A percentile compares a stretch with the other conserved stretches of the same genome.
Evolutionary conservation across 2,329 filamentous ascomycete genomes (phyloP).

Genomic region (Exophiala oligosperma): DNA sequence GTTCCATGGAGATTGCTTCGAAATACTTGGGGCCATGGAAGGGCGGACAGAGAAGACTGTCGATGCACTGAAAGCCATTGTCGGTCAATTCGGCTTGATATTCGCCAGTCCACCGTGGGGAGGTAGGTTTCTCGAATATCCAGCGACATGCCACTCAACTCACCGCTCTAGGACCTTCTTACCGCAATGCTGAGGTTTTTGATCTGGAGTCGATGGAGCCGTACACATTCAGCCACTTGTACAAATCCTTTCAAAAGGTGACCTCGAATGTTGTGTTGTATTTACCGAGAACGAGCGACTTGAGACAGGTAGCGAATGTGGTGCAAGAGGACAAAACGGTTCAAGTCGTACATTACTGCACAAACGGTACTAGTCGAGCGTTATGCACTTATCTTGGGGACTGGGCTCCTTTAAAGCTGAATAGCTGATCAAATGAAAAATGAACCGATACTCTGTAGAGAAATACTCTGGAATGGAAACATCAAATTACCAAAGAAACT

Average conservation of each 20-base stretch:
- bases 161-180: conserved; percentile 56
- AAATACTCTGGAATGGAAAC: too few species aligned
- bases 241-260: conserved; percentile 58
- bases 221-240: conserved; percentile 68
- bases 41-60: conserved; percentile 15
- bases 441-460: too few species aligned
- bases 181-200: conserved; percentile 69
- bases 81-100: conserved; percentile 56
- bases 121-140: conserved; percentile 44
- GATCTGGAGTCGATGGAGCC: conserved; percentile 85
- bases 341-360: conserved; percentile 85
- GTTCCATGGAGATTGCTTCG: conserved; percentile 84
- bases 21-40: conserved; percentile 56
- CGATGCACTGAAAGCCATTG: conserved; percentile 47
- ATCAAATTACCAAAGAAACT: too few species aligned
- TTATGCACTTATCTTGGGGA: conserved; percentile 60
- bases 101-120: conserved; percentile 76
- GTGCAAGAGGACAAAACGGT: conserved; percentile 56
- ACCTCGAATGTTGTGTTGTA: conserved; percentile 68
- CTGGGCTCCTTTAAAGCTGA: conserved; percentile 16
- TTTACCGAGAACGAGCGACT: conserved; percentile 79
- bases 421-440: not conserved
- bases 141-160: not conserved
- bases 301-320: conserved; percentile 70
- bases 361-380: conserved; percentile 82